Conservation (phyloP, 164 flowering plant species). For the Aristolochia fimbriata region DNA sequence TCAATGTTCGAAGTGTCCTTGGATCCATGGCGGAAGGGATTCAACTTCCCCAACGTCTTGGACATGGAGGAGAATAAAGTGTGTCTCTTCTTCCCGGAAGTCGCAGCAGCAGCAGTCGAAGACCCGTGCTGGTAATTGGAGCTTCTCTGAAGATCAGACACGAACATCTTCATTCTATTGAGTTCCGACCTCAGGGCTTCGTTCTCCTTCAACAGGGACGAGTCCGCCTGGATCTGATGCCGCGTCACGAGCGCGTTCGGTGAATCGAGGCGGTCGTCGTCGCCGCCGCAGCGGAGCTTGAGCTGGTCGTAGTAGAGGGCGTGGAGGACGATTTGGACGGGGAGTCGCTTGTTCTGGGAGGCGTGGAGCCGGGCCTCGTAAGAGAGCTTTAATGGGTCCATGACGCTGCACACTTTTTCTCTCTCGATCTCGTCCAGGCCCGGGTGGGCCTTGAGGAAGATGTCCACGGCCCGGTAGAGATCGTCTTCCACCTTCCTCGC, state of each 20-base stretch:
- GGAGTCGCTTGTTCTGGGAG: conserved; percentile 84
- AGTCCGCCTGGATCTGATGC: conserved; percentile 53
- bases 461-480: conserved; percentile 78
- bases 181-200: conserved; percentile 66
- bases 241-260: conserved; percentile 39
- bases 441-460: conserved; percentile 80
- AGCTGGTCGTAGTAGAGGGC: conserved; percentile 88
- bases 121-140: too few relatives aligned
- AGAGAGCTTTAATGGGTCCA: conserved; percentile 82
- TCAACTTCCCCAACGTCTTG: conserved; percentile 77
- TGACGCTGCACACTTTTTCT: conserved; percentile 85
- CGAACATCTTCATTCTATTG: conserved; percentile 65
- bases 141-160: conserved; percentile 49
- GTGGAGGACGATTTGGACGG: conserved; percentile 77
- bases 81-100: conserved; percentile 18
- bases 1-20: conserved; percentile 70
- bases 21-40: conserved; percentile 79
- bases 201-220: conserved; percentile 62
- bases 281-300: conserved; percentile 74
- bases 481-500: conserved; percentile 77
- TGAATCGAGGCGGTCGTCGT: conserved; percentile 4
- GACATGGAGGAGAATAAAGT: conserved; percentile 79
- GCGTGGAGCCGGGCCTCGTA: conserved; percentile 86
- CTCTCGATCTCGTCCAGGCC: conserved; percentile 82
- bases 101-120: too few relatives aligned